A percentile compares a stretch with the other conserved stretches of the same genome.
These are phyloP conservation scores for Rhododendron ovatum DNA, from an alignment of 148 eudicot species.

Conservation along the genomic window DNA sequence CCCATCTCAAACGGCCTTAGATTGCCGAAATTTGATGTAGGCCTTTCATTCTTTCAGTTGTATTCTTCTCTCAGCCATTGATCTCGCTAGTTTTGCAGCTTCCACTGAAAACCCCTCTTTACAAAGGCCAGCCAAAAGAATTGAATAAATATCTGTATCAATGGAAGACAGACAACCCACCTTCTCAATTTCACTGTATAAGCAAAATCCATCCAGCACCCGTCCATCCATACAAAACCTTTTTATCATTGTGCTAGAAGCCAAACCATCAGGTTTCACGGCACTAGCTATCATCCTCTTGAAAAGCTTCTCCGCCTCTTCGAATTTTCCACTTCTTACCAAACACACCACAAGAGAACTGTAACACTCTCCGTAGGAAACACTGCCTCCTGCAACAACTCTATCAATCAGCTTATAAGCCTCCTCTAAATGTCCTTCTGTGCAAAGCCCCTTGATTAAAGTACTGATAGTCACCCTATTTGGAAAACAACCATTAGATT, in stretches of 20 bases:
- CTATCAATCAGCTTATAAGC: conserved; percentile 45
- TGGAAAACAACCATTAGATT: conserved; percentile 38
- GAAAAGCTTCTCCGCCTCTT: conserved; percentile 62
- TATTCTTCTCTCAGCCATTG: conserved; percentile 45
- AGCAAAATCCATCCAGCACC: conserved; percentile 54
- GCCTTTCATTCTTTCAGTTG: conserved; percentile 20
- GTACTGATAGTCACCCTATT: conserved; percentile 59
- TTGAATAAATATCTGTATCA: conserved; percentile 57
- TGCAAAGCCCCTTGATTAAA: conserved; percentile 59
- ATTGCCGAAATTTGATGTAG: neutral
- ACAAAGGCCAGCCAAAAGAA: conserved; percentile 61
- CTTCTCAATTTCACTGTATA: conserved; percentile 44
- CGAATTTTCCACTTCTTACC: conserved; percentile 34
- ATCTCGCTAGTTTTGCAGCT: conserved; percentile 37
- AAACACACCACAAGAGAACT: conserved; percentile 55
- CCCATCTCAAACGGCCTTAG: neutral
- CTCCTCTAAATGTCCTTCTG: conserved; percentile 51
- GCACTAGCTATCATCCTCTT: conserved; percentile 51
- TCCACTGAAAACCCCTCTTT: conserved; percentile 33
- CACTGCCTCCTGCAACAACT: conserved; percentile 38
- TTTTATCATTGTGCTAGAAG: conserved; percentile 51
- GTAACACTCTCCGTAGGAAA: conserved; percentile 49
- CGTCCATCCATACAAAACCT: conserved; percentile 41
- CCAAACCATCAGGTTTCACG: conserved; percentile 55
- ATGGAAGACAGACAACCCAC: conserved; percentile 34